Evolutionary conservation across 2,329 filamentous ascomycete species (phyloP).

Genomic region (Fusarium sp.): DNA sequence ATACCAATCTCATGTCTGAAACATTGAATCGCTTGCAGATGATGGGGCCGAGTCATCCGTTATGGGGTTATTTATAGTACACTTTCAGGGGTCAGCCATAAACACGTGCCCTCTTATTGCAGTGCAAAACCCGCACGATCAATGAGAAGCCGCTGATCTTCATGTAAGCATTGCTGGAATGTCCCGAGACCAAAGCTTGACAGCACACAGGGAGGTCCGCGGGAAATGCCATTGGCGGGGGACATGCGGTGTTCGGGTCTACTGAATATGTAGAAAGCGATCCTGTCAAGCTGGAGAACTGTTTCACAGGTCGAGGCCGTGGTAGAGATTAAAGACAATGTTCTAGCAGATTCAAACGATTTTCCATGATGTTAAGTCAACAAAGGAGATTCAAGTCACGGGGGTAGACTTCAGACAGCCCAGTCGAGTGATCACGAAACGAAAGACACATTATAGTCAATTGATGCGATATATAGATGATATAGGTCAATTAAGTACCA

Average conservation of each 20-base stretch:
- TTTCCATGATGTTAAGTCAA: too few species aligned
- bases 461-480: fast-evolving
- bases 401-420: fast-evolving
- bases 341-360: too few species aligned
- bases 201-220: neutral
- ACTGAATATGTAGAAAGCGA: too few species aligned
- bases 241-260: too few species aligned
- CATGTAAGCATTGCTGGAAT: neutral
- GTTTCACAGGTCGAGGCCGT: too few species aligned
- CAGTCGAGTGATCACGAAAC: too few species aligned
- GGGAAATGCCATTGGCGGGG: too few species aligned
- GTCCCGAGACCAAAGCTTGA: fast-evolving
- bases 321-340: too few species aligned
- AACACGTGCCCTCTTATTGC: neutral
- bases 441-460: too few species aligned
- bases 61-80: neutral
- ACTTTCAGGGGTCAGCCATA: neutral
- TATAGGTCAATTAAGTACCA: conserved; percentile 10
- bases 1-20: neutral
- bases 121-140: neutral
- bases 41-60: neutral
- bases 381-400: neutral
- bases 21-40: neutral
- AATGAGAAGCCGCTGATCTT: neutral
- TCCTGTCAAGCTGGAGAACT: too few species aligned